Conservation (phyloP, 768 basidiomycete genomes). For the Rhodotorula toruloides region DNA sequence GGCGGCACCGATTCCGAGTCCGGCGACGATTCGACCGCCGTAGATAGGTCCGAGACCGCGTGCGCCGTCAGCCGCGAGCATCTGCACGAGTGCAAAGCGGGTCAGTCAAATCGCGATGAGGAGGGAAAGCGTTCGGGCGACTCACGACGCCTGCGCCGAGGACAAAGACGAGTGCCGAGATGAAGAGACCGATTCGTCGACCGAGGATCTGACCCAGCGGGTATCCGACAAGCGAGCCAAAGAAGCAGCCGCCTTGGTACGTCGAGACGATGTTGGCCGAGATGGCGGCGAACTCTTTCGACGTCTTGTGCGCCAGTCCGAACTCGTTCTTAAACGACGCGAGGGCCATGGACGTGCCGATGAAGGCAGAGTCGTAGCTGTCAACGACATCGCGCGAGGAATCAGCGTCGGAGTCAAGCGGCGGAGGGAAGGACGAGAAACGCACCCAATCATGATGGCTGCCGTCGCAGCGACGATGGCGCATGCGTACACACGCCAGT, state of each 20-base stretch:
- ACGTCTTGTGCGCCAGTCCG: conserved; percentile 46
- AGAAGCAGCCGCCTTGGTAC: conserved; percentile 65
- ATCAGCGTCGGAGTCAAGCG: not conserved
- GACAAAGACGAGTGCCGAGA: conserved; percentile 54
- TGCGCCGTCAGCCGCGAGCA: conserved; percentile 38
- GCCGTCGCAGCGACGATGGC: conserved; percentile 34
- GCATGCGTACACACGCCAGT: conserved; percentile 23
- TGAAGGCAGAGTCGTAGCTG: conserved; percentile 53
- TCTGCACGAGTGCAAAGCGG: not conserved
- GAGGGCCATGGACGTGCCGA: conserved; percentile 47
- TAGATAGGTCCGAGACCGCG: conserved; percentile 47
- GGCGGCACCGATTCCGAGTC: conserved; percentile 48
- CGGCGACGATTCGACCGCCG: conserved; percentile 52
- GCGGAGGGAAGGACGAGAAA: not conserved
- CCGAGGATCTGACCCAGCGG: conserved; percentile 59
- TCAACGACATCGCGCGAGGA: not conserved
- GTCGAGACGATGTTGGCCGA: conserved; percentile 53
- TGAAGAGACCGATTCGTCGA: conserved; percentile 53
- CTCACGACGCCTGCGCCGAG: conserved; percentile 54
- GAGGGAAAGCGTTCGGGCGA: conserved; percentile 46
- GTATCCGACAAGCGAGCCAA: conserved; percentile 57
- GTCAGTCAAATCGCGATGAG: not conserved
- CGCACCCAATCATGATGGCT: conserved; percentile 39
- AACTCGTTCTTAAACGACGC: conserved; percentile 53
- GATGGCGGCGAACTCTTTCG: conserved; percentile 47